Base-by-base conservation (phyloP, 108 stramenopile genomes). In the Aurantiochytrium sp. region DNA sequence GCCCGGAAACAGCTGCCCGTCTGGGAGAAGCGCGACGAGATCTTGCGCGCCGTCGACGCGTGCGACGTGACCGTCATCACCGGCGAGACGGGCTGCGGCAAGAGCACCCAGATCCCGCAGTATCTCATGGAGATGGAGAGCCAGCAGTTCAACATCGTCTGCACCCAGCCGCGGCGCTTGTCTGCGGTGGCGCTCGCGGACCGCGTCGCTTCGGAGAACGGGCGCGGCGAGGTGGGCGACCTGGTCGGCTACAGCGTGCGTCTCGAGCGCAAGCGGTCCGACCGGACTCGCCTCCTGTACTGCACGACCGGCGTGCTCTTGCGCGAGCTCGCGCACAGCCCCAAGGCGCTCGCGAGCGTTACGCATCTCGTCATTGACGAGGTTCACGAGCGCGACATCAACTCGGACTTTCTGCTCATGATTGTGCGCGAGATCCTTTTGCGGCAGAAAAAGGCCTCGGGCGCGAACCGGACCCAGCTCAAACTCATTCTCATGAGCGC, bases 101-200 rank as follows among this genome's bases (percentile, higher is more conserved):
- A 96, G 86, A 91, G 90, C 12, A 96, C 95, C 52, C 95, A 97
- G 90, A 89, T 97, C 6, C 96, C 96, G 5, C 97, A 97, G 85
- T 95, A 94, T 52, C 55, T 97, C 4, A 68, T 96, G 68, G 95
- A 97, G 69, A 69, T 68, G 30, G n/a, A 85, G 12, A 92, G 89
- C 3, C 89, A 88, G 19, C 50, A 87, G 54, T 89, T 68, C 54
- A 93, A 87, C 68, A 91, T 93, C 54, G 85, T 97, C 59, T 95
- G 96, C 2, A 96, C 97, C 6, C 96, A 98, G 92, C 97, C 97
- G 32, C 90, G 97, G 42, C 90, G 95, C 65, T 94, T 98, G 37
- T 94, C 96, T 41, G 97, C 97, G 54, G 96, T 94, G 21, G 90
- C 95, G n/a, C 90, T 98, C 17, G 97, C 97, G 6, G 93, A 97